Evolutionary conservation across 495 filamentous ascomycete genomes (phyloP).

Genomic region (Chaetomium tenue): DNA sequence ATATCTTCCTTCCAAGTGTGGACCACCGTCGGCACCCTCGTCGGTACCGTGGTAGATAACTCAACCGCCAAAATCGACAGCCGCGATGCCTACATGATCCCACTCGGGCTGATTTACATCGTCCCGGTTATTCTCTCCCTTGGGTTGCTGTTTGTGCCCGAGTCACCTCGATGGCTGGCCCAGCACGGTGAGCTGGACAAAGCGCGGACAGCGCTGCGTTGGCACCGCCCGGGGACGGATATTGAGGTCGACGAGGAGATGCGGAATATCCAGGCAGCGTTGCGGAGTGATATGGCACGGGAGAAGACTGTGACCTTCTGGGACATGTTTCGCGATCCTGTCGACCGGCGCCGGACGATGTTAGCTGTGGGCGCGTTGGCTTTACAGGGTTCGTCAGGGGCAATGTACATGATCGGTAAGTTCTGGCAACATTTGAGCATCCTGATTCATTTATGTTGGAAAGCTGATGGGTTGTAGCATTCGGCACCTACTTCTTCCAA

Average conservation of each 20-base stretch:
- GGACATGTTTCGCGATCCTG: slow-evolving; percentile 55
- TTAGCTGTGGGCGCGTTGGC: slow-evolving; percentile 53
- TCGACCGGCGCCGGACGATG: slow-evolving; percentile 52
- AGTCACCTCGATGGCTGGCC: slow-evolving; percentile 64
- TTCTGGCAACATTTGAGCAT: too few relatives aligned
- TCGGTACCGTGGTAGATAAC: slow-evolving; percentile 63
- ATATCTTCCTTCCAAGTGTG: slow-evolving; percentile 26
- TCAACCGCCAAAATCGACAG: slow-evolving; percentile 46
- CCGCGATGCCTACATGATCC: slow-evolving; percentile 54
- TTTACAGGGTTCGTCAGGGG: slow-evolving; percentile 58
- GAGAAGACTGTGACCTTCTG: slow-evolving; percentile 42
- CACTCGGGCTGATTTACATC: slow-evolving; percentile 58
- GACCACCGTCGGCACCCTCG: slow-evolving; percentile 40
- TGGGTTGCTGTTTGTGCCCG: slow-evolving; percentile 59
- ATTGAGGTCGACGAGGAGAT: slow-evolving; percentile 49
- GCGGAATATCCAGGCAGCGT: slow-evolving; percentile 50
- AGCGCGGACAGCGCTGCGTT: slow-evolving; percentile 47
- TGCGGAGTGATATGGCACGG: slow-evolving; percentile 49
- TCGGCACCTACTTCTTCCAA: slow-evolving; percentile 64
- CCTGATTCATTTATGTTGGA: background rate
- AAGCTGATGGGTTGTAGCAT: slow-evolving; percentile 38
- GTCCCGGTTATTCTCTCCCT: slow-evolving; percentile 53
- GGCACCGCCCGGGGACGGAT: slow-evolving; percentile 44
- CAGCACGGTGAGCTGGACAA: slow-evolving; percentile 46
- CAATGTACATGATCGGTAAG: slow-evolving; percentile 60